Evolutionary conservation across 1,139 yeast genomes (phyloP).

Genomic region (Protomyces macrosporus): DNA sequence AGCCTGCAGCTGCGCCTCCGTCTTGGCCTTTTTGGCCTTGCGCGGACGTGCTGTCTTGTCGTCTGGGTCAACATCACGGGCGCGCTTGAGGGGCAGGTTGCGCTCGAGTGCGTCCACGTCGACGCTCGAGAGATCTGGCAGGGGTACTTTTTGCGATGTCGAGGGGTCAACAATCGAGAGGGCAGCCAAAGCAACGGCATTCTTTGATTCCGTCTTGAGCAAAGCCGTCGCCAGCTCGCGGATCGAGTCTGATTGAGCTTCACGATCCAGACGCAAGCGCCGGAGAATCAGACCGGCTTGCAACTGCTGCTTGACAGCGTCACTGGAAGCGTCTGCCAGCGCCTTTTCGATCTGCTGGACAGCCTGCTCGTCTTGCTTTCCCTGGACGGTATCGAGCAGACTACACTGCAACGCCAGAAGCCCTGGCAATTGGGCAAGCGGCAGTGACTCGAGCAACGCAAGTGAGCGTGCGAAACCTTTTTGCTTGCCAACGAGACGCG

Average conservation of each 20-base stretch:
- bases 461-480: conserved; percentile 6
- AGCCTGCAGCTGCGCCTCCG: conserved; percentile 2
- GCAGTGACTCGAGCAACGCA: not conserved
- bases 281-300: conserved; percentile 10
- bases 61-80: not conserved
- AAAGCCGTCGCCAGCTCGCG: not conserved
- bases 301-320: not conserved
- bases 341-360: not conserved
- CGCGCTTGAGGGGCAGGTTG: conserved; percentile 1
- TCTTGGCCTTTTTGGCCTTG: conserved; percentile 4
- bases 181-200: conserved; percentile 4
- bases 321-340: not conserved
- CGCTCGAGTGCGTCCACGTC: conserved; percentile 13
- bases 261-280: not conserved
- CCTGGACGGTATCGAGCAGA: not conserved
- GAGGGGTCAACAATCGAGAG: not conserved
- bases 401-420: conserved; percentile 1
- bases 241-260: not conserved
- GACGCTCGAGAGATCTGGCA: conserved; percentile 13
- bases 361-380: not conserved
- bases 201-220: not conserved
- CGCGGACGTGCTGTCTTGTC: not conserved
- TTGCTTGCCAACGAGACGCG: not conserved
- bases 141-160: not conserved
- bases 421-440: conserved; percentile 1